Percentiles rank a stretch among this genome's conserved stretches.
phyloP scores from a whole-genome alignment of 1,284 basidiomycete genomes.

The Trichosporon sp. region DNA sequence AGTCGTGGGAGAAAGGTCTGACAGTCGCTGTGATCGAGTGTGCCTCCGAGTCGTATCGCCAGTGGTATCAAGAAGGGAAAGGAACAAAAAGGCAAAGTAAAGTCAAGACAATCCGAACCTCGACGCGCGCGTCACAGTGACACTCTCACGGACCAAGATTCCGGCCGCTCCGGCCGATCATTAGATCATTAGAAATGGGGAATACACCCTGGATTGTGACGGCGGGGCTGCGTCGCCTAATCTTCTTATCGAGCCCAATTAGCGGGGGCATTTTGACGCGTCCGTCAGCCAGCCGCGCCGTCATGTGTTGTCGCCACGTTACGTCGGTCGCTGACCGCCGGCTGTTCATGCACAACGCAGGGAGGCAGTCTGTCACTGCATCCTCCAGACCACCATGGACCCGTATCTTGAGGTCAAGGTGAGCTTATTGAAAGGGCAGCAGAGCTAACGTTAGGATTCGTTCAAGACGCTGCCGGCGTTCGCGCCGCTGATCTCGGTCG shows the following conservation, averaged over 20 bases:
- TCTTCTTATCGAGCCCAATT: background rate
- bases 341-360: background rate
- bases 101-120: background rate
- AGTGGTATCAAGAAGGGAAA: background rate
- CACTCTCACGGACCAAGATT: background rate
- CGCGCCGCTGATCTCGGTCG: conserved; percentile 60
- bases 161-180: too few species aligned
- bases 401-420: conserved; percentile 17
- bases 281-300: too few species aligned
- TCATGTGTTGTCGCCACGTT: conserved; percentile 2
- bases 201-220: background rate
- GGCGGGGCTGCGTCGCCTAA: background rate
- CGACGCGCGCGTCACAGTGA: background rate
- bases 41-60: too few species aligned
- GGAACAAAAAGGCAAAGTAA: background rate
- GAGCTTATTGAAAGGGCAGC: background rate
- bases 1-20: background rate
- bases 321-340: background rate
- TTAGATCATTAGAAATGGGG: too few species aligned
- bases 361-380: too few species aligned
- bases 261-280: background rate
- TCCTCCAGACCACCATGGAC: conserved; percentile 5
- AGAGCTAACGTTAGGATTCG: conserved; percentile 49
- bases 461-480: conserved; percentile 59
- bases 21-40: too few species aligned